These are phyloP conservation scores for Pseudotsuga menziesii DNA, from an alignment of 75 land plant species.

Conservation along the genomic window DNA sequence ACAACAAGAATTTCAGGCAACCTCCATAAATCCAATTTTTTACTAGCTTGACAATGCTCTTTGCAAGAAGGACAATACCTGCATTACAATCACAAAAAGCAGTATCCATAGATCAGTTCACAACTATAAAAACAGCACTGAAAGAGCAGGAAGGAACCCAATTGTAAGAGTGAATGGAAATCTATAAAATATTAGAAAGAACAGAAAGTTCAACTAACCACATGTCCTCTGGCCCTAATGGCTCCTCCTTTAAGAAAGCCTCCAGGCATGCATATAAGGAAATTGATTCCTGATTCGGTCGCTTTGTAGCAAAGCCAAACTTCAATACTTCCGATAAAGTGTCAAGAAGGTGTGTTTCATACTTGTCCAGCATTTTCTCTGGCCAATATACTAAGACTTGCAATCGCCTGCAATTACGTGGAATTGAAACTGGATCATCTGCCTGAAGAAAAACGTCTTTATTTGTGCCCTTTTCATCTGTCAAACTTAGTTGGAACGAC, in stretches of 20 bases:
- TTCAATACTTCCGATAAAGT: conserved; percentile 47
- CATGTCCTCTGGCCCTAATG: conserved; percentile 93
- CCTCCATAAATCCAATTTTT: conserved; percentile 89
- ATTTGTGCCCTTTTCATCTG: conserved; percentile 47
- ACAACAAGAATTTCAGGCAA: conserved; percentile 86
- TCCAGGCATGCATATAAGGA: conserved; percentile 78
- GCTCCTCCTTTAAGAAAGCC: conserved; percentile 88
- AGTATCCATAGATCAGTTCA: neutral
- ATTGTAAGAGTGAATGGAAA: too few relatives aligned
- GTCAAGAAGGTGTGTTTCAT: conserved; percentile 37
- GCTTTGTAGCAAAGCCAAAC: conserved; percentile 34
- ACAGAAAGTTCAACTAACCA: conserved; percentile 44
- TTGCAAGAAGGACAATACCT: conserved; percentile 91
- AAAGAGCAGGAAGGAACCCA: too few relatives aligned
- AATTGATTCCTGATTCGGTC: conserved; percentile 51
- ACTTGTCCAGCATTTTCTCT: conserved; percentile 32
- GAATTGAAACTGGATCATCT: neutral
- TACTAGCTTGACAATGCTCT: conserved; percentile 75
- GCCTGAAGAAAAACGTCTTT: neutral
- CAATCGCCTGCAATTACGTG: conserved; percentile 11
- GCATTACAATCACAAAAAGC: conserved; percentile 4
- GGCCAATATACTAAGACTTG: conserved; percentile 59
- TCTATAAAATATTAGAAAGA: too few relatives aligned
- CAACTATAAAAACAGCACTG: too few relatives aligned
- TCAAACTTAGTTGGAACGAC: conserved; percentile 30